phyloP scores from a whole-genome alignment of 2,329 filamentous ascomycete genomes.

The Scedosporium minutisporum region DNA sequence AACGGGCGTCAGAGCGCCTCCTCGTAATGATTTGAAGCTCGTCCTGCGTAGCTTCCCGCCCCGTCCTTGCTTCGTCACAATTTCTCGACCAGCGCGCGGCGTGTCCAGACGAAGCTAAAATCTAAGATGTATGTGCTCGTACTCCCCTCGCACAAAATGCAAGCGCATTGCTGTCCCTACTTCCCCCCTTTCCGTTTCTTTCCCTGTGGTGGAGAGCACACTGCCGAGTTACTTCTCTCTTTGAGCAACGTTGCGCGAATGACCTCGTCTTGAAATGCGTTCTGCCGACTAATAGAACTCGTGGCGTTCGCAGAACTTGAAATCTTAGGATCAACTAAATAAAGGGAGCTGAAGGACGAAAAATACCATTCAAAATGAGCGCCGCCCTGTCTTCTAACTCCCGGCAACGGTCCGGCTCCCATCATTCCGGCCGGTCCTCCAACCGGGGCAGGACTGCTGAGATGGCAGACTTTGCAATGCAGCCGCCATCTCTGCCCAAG shows the following conservation, averaged over 20 bases:
- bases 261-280: neutral
- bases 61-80: constrained; percentile 1
- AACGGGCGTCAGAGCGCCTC: constrained; percentile 4
- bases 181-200: neutral
- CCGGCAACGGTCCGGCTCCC: constrained; percentile 6
- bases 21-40: constrained; percentile 1
- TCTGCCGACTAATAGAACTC: constrained; percentile 3
- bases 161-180: neutral
- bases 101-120: neutral
- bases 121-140: constrained; percentile 3
- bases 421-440: constrained; percentile 6
- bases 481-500: constrained; percentile 21
- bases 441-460: constrained; percentile 8
- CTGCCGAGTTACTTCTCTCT: neutral
- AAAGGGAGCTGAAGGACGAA: neutral
- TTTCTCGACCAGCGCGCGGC: neutral
- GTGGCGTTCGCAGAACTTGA: neutral
- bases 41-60: neutral
- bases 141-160: neutral
- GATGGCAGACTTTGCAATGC: constrained; percentile 9
- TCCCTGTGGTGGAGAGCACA: neutral
- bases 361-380: neutral
- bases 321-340: neutral
- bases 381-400: constrained; percentile 5
- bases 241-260: constrained; percentile 1